Percentiles rank a stretch among this genome's conserved stretches.
Evolutionary conservation across 106 monocot genomes (phyloP).

Genomic region (Phalaenopsis equestris): DNA sequence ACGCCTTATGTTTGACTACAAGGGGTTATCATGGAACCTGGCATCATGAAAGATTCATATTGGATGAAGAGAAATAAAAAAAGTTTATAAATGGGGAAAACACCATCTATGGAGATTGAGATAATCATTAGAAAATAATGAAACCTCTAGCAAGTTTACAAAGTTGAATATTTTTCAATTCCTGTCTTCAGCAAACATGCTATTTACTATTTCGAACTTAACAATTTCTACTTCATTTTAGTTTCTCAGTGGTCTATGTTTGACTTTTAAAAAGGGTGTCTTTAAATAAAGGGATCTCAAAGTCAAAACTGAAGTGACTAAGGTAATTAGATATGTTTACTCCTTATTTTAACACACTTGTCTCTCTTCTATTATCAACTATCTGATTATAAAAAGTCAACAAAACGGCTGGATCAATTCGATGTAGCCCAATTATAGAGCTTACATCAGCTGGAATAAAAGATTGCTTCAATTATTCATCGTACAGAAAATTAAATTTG

Average conservation of each 20-base stretch:
- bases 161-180: background rate
- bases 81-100: background rate
- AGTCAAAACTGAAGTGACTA: background rate
- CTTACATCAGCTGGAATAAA: background rate
- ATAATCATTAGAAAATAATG: background rate
- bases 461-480: background rate
- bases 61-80: background rate
- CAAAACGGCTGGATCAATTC: background rate
- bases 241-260: background rate
- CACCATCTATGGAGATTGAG: background rate
- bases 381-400: background rate
- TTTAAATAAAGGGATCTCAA: background rate
- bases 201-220: background rate
- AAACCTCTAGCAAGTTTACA: background rate
- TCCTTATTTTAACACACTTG: background rate
- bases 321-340: background rate
- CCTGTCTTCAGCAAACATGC: background rate
- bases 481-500: background rate
- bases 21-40: no score
- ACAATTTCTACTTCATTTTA: background rate
- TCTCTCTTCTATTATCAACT: background rate
- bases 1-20: no score
- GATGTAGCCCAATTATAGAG: background rate
- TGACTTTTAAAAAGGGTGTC: background rate
- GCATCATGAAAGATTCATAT: no score